phyloP scores from a whole-genome alignment of 2,329 filamentous ascomycete species.

The Ciborinia camelliae region DNA sequence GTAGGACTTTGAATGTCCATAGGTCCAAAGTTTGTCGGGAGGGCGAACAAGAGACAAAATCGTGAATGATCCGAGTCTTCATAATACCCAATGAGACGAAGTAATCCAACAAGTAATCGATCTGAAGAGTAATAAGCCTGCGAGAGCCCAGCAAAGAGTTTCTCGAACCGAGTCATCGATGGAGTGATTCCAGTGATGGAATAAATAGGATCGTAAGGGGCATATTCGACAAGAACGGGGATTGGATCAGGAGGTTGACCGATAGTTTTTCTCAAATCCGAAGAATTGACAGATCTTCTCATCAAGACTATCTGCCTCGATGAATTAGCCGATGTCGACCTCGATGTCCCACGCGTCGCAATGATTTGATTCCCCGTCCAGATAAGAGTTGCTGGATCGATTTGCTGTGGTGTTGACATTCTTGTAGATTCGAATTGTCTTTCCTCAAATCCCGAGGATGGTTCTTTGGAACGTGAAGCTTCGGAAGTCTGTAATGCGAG shows the following conservation, averaged over 20 bases:
- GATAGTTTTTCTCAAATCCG: slow-evolving; percentile 28
- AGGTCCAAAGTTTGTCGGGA: slow-evolving; percentile 62
- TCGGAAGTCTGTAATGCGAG: slow-evolving; percentile 26
- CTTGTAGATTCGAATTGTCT: slow-evolving; percentile 54
- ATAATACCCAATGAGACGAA: slow-evolving; percentile 65
- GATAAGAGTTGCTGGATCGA: slow-evolving; percentile 53
- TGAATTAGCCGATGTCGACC: slow-evolving; percentile 32
- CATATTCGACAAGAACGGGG: slow-evolving; percentile 69
- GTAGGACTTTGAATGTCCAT: slow-evolving; percentile 51
- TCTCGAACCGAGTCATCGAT: slow-evolving; percentile 62
- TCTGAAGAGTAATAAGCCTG: slow-evolving; percentile 43
- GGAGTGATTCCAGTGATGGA: slow-evolving; percentile 61
- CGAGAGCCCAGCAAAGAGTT: slow-evolving; percentile 53
- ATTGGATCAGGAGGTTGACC: slow-evolving; percentile 28
- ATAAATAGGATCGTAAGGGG: slow-evolving; percentile 60
- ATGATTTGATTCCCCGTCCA: slow-evolving; percentile 38
- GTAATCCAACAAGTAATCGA: slow-evolving; percentile 58
- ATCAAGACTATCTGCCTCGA: slow-evolving; percentile 40
- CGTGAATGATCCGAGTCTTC: slow-evolving; percentile 69
- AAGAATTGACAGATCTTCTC: slow-evolving; percentile 29
- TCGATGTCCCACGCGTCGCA: slow-evolving; percentile 5
- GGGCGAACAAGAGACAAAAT: slow-evolving; percentile 71
- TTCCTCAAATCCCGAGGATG: slow-evolving; percentile 37
- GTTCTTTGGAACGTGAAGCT: slow-evolving; percentile 22
- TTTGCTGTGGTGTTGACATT: slow-evolving; percentile 59